Base-by-base conservation (phyloP, 345 rosid genomes). In the Eucalyptus erythrocorys region DNA sequence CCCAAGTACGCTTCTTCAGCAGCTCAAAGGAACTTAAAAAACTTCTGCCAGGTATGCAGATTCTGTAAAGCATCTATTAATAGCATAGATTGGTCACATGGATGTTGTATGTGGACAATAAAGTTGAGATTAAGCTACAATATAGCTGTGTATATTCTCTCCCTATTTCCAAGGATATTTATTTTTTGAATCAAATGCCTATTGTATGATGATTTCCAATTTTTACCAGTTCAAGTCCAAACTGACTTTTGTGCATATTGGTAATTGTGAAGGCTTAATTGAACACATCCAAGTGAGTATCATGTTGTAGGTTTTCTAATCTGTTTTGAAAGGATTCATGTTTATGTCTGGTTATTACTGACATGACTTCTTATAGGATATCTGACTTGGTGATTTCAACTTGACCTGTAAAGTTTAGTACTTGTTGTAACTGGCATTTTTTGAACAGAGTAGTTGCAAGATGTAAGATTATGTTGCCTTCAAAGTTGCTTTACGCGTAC, bases 1-100 rank as follows among this genome's bases (percentile, higher is more conserved):
- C 98, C 98, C 53, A 98, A 97, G 93, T 98, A 96, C 49, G 91
- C 98, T 89, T 97, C 99, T 88, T 89, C 96, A 87, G 92, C 92
- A 86, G 98, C 96, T 89, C 99, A 98, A 93, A 98, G 99, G 91
- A 95, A 91, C 93, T 86, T 96, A 89, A 97, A 95, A 93, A 91
- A 61, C 92, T 93, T 91, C 32, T 93, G 95, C 85, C 97, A 91
- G 97, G 98, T 96, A 71, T 37, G 26, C 45, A 71, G 27, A 71
- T 71, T 71, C 45, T 37, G 45, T 71, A 40, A 37, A 71, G 45
- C 27, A 71, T 37, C 45, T 71, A 19, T 71, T 71, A 71, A 37
- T 71, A 37, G 82, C 27, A 3, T 71, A 71, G 27, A 71, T 10
- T 71, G 82, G 82, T 71, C 45, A 24, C 82, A 10, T 12, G 27